Conservation (phyloP, 495 filamentous ascomycete species). For the Penicillium cosmopolitanum region DNA sequence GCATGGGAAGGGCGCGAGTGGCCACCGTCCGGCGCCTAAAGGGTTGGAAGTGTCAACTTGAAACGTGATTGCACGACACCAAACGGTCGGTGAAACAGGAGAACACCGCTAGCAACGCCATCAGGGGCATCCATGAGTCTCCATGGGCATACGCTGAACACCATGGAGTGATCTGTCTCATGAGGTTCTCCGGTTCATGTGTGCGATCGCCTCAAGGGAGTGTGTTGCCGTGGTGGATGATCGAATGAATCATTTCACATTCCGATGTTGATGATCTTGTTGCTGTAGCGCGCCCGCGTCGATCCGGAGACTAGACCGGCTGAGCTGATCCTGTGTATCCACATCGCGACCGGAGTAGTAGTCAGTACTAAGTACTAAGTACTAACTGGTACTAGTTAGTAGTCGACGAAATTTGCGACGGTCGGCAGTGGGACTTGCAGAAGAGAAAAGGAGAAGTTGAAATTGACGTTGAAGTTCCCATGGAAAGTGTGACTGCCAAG, state of each 20-base stretch:
- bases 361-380: not conserved
- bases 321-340: not conserved
- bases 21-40: conserved; percentile 14
- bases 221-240: conserved; percentile 2
- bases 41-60: conserved; percentile 18
- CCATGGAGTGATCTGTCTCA: not conserved
- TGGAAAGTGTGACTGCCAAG: no score
- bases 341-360: not conserved
- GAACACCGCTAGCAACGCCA: conserved; percentile 3
- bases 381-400: not conserved
- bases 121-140: not conserved
- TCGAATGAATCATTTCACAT: conserved; percentile 20
- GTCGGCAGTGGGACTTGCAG: no score
- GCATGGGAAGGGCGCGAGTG: not conserved
- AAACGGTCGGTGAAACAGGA: conserved; percentile 21
- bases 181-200: not conserved
- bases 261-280: conserved; percentile 10
- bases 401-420: no score
- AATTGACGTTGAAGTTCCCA: no score
- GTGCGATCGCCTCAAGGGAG: not conserved
- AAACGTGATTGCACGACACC: conserved; percentile 13
- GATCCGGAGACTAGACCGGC: conserved; percentile 9
- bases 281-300: conserved; percentile 18
- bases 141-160: no score
- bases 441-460: no score